Evolutionary conservation across 768 basidiomycete genomes (phyloP).

Genomic region (Mycena olivaceomarginata): DNA sequence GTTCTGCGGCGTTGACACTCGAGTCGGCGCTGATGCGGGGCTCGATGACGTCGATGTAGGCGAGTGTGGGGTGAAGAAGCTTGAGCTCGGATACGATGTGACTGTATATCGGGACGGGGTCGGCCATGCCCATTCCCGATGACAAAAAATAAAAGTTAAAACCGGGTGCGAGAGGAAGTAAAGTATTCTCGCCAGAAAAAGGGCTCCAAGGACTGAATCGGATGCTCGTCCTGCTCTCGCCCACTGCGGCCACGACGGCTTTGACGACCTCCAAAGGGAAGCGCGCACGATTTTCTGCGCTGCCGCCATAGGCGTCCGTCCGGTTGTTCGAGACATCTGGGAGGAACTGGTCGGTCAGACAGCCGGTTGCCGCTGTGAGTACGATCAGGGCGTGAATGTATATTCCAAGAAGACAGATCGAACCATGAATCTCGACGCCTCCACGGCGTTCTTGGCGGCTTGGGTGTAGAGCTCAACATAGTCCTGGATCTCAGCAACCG

Average conservation of each 20-base stretch:
- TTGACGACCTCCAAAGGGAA: conserved; percentile 66
- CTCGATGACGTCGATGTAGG: conserved; percentile 61
- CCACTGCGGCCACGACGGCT: conserved; percentile 62
- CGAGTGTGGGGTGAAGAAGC: conserved; percentile 53
- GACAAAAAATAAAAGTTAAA: neutral
- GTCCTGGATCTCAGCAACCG: too few species aligned
- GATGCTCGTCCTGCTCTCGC: conserved; percentile 60
- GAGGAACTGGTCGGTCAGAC: conserved; percentile 66
- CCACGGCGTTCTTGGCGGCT: too few species aligned
- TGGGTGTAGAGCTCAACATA: too few species aligned
- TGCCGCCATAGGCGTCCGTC: conserved; percentile 76
- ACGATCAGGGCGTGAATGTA: neutral
- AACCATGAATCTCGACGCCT: too few species aligned
- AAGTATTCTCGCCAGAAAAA: conserved; percentile 53
- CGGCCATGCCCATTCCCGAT: conserved; percentile 53
- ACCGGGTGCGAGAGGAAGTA: conserved; percentile 27
- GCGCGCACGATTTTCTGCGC: conserved; percentile 66
- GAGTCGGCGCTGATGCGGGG: conserved; percentile 49
- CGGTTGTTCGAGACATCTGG: conserved; percentile 61
- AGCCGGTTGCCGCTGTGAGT: conserved; percentile 43
- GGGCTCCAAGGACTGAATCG: conserved; percentile 46
- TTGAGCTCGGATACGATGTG: conserved; percentile 52
- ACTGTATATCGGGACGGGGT: conserved; percentile 56
- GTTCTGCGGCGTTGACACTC: conserved; percentile 12
- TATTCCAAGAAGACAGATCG: too few species aligned